These are phyloP conservation scores for Naganishia vishniacii DNA, from an alignment of 768 basidiomycete species.

Conservation along the genomic window DNA sequence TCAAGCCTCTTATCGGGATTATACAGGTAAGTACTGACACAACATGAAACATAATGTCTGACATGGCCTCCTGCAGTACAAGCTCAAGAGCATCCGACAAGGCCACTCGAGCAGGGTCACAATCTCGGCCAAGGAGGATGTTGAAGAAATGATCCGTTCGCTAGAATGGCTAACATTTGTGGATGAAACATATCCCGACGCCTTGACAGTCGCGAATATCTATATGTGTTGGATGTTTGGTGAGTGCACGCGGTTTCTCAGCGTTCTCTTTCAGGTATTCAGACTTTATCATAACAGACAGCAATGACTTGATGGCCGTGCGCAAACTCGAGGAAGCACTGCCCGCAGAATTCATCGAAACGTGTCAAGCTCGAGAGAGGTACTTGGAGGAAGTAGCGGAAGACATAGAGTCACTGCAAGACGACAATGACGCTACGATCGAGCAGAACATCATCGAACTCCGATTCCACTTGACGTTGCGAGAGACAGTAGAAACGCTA, in stretches of 20 bases:
- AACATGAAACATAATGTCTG: no score
- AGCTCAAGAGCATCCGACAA: background rate
- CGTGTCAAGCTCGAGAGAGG: constrained; percentile 17
- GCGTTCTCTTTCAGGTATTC: background rate
- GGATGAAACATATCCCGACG: constrained; percentile 66
- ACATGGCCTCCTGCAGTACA: background rate
- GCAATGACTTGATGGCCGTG: constrained; percentile 69
- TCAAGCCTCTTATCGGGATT: background rate
- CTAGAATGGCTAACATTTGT: constrained; percentile 89
- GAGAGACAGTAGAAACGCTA: constrained; percentile 35
- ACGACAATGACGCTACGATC: background rate
- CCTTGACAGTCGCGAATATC: constrained; percentile 78
- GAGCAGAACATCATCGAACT: constrained; percentile 29
- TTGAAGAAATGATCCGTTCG: constrained; percentile 63
- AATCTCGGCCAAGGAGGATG: constrained; percentile 35
- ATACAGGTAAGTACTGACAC: constrained; percentile 19
- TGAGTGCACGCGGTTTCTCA: constrained; percentile 49
- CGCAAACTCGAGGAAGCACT: constrained; percentile 41
- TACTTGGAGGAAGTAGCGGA: background rate
- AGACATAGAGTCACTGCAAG: background rate
- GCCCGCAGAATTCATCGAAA: constrained; percentile 34
- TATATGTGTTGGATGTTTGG: constrained; percentile 85
- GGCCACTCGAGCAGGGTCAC: constrained; percentile 31
- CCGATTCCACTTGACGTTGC: constrained; percentile 34
- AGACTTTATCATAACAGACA: constrained; percentile 51